Conservation (phyloP, 345 rosid genomes). For the Luvunga scandens region DNA sequence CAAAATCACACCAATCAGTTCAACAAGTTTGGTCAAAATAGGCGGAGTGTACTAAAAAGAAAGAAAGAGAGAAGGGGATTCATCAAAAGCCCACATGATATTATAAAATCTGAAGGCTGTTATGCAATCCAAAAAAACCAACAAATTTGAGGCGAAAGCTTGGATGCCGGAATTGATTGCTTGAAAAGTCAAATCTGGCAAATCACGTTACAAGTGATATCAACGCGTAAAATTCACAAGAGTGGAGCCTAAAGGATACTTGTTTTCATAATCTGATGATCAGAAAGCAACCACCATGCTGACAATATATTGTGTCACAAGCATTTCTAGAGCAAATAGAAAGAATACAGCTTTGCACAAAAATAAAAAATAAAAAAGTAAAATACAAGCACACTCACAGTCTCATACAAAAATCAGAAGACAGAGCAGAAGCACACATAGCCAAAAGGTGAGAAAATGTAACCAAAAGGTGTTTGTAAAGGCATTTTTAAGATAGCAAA, state of each 20-base stretch:
- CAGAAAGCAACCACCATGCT: background rate
- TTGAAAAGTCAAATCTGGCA: conserved; percentile 5
- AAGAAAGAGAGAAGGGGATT: background rate
- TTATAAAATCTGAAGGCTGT: background rate
- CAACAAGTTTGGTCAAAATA: background rate
- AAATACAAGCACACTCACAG: background rate
- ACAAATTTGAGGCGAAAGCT: background rate
- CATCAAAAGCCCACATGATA: background rate
- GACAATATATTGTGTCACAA: too few relatives aligned
- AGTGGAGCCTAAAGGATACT: background rate
- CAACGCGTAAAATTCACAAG: background rate
- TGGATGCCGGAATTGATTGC: background rate
- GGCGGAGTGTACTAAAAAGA: background rate
- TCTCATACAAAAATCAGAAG: background rate
- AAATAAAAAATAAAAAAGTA: background rate
- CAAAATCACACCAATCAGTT: background rate
- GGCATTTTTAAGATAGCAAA: background rate
- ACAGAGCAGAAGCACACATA: background rate
- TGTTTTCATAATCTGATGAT: background rate
- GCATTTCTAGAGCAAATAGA: background rate
- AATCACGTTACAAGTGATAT: background rate
- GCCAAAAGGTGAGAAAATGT: background rate
- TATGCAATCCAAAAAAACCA: background rate
- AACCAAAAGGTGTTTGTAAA: background rate
- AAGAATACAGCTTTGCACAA: background rate